A percentile compares a stretch with the other conserved stretches of the same genome.
Evolutionary conservation across 2,329 filamentous ascomycete genomes (phyloP).

Genomic region (Beauveria medogensis): DNA sequence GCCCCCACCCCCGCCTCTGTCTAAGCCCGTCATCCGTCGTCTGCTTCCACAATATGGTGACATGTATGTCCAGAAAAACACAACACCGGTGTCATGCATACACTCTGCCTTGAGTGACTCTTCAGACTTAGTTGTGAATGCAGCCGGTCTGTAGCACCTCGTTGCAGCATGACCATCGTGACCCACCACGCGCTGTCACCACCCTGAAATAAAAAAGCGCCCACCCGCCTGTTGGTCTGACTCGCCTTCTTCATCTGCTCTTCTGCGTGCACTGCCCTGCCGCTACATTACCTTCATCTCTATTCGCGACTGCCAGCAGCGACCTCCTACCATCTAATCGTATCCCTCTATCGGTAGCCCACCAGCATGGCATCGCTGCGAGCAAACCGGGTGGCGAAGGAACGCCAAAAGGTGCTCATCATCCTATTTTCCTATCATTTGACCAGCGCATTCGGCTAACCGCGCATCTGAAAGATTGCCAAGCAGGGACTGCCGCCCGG

Average conservation of each 20-base stretch:
- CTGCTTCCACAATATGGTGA: neutral
- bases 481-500: constrained; percentile 51
- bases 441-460: neutral
- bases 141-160: neutral
- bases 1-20: neutral
- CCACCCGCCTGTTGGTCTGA: constrained; percentile 1
- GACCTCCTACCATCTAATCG: neutral
- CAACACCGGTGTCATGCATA: neutral
- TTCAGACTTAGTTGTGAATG: neutral
- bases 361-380: constrained; percentile 18
- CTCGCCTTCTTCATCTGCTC: neutral
- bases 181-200: constrained; percentile 1
- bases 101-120: neutral
- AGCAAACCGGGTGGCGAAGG: constrained; percentile 22
- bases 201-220: constrained; percentile 1
- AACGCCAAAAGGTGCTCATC: constrained; percentile 21
- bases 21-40: neutral
- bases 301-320: neutral
- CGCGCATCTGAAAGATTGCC: constrained; percentile 36
- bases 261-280: neutral
- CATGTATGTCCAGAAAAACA: neutral
- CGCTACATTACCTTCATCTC: too few species aligned
- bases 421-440: neutral
- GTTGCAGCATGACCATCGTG: neutral
- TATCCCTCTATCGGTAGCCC: neutral